phyloP scores from a whole-genome alignment of 2,329 filamentous ascomycete genomes.

The Ceratocystiopsis brevicomis region DNA sequence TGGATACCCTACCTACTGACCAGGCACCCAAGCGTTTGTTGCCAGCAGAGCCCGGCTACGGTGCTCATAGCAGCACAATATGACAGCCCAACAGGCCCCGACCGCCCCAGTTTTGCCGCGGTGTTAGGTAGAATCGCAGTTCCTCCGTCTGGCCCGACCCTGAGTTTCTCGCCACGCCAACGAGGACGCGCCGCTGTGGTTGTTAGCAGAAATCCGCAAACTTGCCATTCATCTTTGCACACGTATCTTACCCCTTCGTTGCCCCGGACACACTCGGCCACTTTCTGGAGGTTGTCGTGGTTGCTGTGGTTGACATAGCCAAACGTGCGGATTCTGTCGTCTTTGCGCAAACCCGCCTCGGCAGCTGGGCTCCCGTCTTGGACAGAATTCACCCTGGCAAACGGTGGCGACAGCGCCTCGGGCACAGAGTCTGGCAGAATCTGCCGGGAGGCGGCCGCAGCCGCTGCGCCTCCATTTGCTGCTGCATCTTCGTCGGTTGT shows the following conservation, averaged over 20 bases:
- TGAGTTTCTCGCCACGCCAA: constrained; percentile 40
- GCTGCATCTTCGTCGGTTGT: constrained; percentile 23
- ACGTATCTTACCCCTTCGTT: constrained; percentile 58
- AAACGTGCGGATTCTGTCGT: constrained; percentile 70
- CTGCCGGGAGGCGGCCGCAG: constrained; percentile 2
- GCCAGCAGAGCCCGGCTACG: background rate
- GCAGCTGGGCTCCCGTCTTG: constrained; percentile 63
- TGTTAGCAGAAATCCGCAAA: too few species aligned
- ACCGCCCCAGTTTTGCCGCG: constrained; percentile 72
- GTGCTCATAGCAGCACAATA: constrained; percentile 52
- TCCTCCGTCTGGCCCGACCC: constrained; percentile 29
- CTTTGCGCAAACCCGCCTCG: constrained; percentile 57
- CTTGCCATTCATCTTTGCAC: too few species aligned
- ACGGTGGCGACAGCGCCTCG: constrained; percentile 30
- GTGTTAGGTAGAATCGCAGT: constrained; percentile 53
- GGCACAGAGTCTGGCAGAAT: constrained; percentile 17
- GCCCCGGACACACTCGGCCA: constrained; percentile 75
- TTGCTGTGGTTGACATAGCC: constrained; percentile 69
- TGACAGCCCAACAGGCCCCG: constrained; percentile 81
- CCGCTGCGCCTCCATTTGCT: constrained; percentile 6
- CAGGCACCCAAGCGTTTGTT: too few species aligned
- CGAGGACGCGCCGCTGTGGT: constrained; percentile 45
- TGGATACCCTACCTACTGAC: too few species aligned
- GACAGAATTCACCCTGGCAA: constrained; percentile 81
- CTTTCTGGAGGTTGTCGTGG: constrained; percentile 66